Base-by-base conservation (phyloP, 2,329 filamentous ascomycete genomes). In the Paecilomyces dactylethromorphus region DNA sequence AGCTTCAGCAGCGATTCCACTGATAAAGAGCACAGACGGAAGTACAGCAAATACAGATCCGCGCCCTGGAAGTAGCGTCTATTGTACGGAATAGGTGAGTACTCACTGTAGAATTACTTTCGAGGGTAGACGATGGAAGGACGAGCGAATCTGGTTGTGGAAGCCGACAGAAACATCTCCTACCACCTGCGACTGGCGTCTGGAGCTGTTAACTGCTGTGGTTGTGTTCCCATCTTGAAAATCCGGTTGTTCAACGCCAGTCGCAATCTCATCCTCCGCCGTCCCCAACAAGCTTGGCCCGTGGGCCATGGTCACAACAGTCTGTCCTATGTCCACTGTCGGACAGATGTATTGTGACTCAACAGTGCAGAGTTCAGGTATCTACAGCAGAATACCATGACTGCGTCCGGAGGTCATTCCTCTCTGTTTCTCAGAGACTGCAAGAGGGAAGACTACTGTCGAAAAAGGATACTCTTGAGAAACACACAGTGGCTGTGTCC, bases 101-200 rank as follows among this genome's bases (percentile, higher is more conserved):
- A 69, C 69, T 64, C 64, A 71, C 69, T 63, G 64, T 59, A 69
- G 65, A 58, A 71, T 70, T 22, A 71, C 64, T 29, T 65, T 64
- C 56, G 62, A 58, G 56, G 69, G 68, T 58, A 71, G 60, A 57
- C 65, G 65, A 56, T 56, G 56, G 59, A 71, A 71, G 59, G 58
- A 32, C 39, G 26, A 53, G 29, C 51, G 26, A 12, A 7, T n/a
- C 6, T 45, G 15, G 7, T 3, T 18, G 39, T 18, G n/a, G 15
- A 45, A n/a, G 21, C 18, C 39, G 15, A 8, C 22, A 52, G 50
- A 15, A 26, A 52, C 10, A 52, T 52, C 50, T 26, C 12, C 24
- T 29, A 13, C 6, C 50, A 52, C 50, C 13, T 52, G 50, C 13
- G 26, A 22, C 21, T 26, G n/a, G 50, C 3, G 13, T 13, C 26